phyloP scores from a whole-genome alignment of 2,329 filamentous ascomycete species.

The Tolypocladium guangdongense region DNA sequence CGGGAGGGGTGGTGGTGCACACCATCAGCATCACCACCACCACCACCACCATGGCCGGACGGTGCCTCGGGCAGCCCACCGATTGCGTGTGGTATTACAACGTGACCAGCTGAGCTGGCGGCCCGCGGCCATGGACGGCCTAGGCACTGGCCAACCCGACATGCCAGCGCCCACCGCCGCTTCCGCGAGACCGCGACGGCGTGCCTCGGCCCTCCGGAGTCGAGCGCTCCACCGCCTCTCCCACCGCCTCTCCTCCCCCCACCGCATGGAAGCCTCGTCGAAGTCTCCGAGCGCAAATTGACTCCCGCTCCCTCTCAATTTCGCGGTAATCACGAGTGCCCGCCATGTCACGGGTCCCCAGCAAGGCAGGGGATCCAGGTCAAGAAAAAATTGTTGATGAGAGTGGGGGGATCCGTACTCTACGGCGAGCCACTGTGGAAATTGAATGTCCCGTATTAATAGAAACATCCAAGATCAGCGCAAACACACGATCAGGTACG shows the following conservation, averaged over 20 bases:
- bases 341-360: neutral
- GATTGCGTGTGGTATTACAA: neutral
- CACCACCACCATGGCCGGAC: neutral
- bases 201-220: neutral
- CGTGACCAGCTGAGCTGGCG: neutral
- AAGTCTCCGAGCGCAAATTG: conserved; percentile 5
- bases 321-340: neutral
- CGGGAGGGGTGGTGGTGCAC: neutral
- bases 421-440: neutral
- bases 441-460: neutral
- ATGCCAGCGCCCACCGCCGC: neutral
- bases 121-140: neutral
- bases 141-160: neutral
- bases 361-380: neutral
- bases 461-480: too few relatives aligned
- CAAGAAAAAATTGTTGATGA: neutral
- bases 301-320: neutral
- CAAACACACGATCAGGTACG: too few relatives aligned
- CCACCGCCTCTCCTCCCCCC: neutral
- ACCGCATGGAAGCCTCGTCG: conserved; percentile 7
- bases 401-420: neutral
- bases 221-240: neutral
- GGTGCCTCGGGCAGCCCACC: neutral
- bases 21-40: neutral
- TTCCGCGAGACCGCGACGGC: neutral